Percentiles rank a stretch among this genome's conserved stretches.
Conservation (phyloP, 2,329 filamentous ascomycete species). For the Epichloe festucae region DNA sequence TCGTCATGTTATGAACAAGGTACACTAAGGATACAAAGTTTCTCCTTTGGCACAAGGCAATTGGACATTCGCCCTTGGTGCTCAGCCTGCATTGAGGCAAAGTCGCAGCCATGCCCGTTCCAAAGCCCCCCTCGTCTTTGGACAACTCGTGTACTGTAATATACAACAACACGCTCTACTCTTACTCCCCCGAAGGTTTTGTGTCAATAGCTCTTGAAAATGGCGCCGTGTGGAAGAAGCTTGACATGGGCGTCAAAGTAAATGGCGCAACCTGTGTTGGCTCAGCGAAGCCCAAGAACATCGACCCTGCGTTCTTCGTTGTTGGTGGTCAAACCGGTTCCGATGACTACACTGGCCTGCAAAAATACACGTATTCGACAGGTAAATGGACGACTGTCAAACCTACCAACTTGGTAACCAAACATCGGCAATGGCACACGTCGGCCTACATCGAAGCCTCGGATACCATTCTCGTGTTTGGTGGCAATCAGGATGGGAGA, state of each 20-base stretch:
- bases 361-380: constrained; percentile 47
- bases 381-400: constrained; percentile 38
- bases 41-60: background rate
- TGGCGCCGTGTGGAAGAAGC: constrained; percentile 57
- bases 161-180: constrained; percentile 70
- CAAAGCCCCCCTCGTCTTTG: constrained; percentile 56
- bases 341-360: constrained; percentile 57
- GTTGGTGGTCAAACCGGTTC: constrained; percentile 56
- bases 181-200: constrained; percentile 66
- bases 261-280: constrained; percentile 67
- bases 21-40: background rate
- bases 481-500: constrained; percentile 53
- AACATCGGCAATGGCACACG: constrained; percentile 62
- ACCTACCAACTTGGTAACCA: constrained; percentile 36
- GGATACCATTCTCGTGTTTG: constrained; percentile 67
- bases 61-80: background rate
- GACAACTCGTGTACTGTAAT: constrained; percentile 72
- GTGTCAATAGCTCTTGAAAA: constrained; percentile 56
- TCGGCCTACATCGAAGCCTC: constrained; percentile 60
- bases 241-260: constrained; percentile 56
- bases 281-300: constrained; percentile 45
- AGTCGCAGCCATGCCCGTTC: constrained; percentile 49
- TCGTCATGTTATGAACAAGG: constrained; percentile 6
- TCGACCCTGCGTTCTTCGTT: constrained; percentile 57
- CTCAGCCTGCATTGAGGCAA: constrained; percentile 2